phyloP scores from a whole-genome alignment of 441 rosid genomes.

The Populus hybrid region DNA sequence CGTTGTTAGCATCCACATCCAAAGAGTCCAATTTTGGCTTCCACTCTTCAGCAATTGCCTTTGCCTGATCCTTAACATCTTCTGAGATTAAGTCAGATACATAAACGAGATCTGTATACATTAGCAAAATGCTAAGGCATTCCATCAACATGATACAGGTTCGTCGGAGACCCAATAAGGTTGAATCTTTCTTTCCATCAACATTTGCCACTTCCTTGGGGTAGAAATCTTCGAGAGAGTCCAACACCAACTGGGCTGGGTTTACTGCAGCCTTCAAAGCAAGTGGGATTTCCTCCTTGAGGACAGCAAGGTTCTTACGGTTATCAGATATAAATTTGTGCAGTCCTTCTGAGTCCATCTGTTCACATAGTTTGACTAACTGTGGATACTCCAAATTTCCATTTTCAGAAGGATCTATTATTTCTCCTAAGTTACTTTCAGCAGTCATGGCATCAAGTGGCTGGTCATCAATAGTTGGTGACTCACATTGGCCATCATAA shows the following conservation, averaged over 20 bases:
- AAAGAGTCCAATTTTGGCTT: constrained; percentile 73
- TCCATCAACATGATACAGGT: constrained; percentile 99
- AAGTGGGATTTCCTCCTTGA: constrained; percentile 82
- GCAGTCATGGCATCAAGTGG: constrained; percentile 38
- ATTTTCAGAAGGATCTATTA: constrained; percentile 42
- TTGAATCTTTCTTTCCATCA: constrained; percentile 88
- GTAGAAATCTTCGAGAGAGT: constrained; percentile 81
- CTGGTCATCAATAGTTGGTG: constrained; percentile 33
- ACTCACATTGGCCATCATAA: constrained; percentile 39
- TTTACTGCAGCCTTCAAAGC: constrained; percentile 77
- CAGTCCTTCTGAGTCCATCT: constrained; percentile 82
- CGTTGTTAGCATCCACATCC: constrained; percentile 83
- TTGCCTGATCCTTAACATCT: constrained; percentile 64
- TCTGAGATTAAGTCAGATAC: constrained; percentile 54
- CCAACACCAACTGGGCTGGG: constrained; percentile 76
- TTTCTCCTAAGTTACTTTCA: constrained; percentile 47
- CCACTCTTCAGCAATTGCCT: constrained; percentile 80
- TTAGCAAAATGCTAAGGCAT: constrained; percentile 74
- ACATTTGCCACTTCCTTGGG: constrained; percentile 43
- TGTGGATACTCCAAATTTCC: constrained; percentile 64
- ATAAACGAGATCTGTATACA: constrained; percentile 39
- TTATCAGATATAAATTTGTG: constrained; percentile 94
- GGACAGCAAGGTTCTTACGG: constrained; percentile 85
- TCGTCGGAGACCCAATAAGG: constrained; percentile 83
- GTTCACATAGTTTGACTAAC: constrained; percentile 64